Evolutionary conservation across 2,329 filamentous ascomycete genomes (phyloP).

Genomic region (Neopestalotiopsis rosae): DNA sequence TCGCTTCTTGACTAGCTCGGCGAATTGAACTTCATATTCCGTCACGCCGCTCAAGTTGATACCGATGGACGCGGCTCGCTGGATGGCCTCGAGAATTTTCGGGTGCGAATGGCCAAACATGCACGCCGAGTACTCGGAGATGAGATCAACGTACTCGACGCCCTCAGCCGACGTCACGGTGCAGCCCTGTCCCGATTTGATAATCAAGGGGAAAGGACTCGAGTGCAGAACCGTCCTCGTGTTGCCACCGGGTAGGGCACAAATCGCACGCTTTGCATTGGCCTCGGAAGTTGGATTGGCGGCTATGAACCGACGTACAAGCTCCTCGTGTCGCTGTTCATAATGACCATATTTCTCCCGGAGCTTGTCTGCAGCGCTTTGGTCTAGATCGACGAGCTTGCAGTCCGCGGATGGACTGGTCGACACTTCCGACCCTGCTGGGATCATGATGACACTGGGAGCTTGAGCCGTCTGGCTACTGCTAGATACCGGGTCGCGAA

Average conservation of each 20-base stretch:
- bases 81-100: constrained; percentile 54
- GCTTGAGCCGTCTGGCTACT: background rate
- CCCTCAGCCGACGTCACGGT: constrained; percentile 46
- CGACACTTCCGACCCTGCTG: background rate
- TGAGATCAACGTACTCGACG: constrained; percentile 52
- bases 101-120: constrained; percentile 70
- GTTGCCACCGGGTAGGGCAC: constrained; percentile 34
- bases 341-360: background rate
- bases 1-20: constrained; percentile 54
- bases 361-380: background rate
- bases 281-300: background rate
- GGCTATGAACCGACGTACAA: background rate
- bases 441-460: background rate
- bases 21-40: constrained; percentile 55
- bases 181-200: constrained; percentile 42
- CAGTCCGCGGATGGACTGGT: background rate
- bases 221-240: constrained; percentile 38
- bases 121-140: constrained; percentile 68
- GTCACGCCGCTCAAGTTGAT: constrained; percentile 61
- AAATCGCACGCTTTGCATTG: background rate
- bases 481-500: background rate
- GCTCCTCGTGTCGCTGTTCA: background rate
- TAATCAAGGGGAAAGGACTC: constrained; percentile 49
- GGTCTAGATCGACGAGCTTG: background rate
- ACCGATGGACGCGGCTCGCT: constrained; percentile 48